Percentiles rank a stretch among this genome's conserved stretches.
Conservation (phyloP, 371 early-diverging fungal genomes). For the Syncephalastrum contaminatum region DNA sequence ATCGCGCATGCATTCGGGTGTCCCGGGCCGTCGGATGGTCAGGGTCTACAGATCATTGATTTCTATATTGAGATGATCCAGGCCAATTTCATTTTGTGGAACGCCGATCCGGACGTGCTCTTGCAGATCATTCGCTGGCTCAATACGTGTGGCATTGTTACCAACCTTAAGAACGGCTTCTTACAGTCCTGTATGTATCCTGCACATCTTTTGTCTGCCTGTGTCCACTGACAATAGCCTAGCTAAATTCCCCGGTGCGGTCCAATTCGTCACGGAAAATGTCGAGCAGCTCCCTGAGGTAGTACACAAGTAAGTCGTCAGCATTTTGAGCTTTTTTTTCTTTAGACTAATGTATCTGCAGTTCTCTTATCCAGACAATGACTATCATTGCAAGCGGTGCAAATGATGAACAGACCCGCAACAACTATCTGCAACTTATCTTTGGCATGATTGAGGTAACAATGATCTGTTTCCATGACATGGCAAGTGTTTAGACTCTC, state of each 20-base stretch:
- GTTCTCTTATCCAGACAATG: slow-evolving; percentile 67
- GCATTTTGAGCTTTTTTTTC: background rate
- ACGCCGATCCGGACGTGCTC: slow-evolving; percentile 71
- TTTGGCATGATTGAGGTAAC: slow-evolving; percentile 57
- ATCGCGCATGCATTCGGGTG: slow-evolving; percentile 58
- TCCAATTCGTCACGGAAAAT: slow-evolving; percentile 60
- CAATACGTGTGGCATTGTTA: slow-evolving; percentile 55
- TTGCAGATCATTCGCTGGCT: slow-evolving; percentile 61
- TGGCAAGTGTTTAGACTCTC: background rate
- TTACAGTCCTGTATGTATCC: slow-evolving; percentile 53
- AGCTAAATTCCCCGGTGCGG: slow-evolving; percentile 61
- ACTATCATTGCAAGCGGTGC: slow-evolving; percentile 64
- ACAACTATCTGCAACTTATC: slow-evolving; percentile 57
- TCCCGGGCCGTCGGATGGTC: slow-evolving; percentile 57
- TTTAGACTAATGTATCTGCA: slow-evolving; percentile 11
- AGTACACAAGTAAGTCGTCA: slow-evolving; percentile 55
- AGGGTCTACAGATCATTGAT: slow-evolving; percentile 58
- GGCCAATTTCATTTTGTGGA: slow-evolving; percentile 69
- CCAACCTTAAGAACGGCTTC: slow-evolving; percentile 51
- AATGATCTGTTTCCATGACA: background rate
- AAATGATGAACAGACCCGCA: slow-evolving; percentile 42
- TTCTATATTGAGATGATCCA: slow-evolving; percentile 62
- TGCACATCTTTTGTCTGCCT: background rate
- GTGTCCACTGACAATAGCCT: slow-evolving; percentile 2
- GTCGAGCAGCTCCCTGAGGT: slow-evolving; percentile 62